phyloP scores from a whole-genome alignment of 331 rosid genomes.

The Cydonia oblonga region DNA sequence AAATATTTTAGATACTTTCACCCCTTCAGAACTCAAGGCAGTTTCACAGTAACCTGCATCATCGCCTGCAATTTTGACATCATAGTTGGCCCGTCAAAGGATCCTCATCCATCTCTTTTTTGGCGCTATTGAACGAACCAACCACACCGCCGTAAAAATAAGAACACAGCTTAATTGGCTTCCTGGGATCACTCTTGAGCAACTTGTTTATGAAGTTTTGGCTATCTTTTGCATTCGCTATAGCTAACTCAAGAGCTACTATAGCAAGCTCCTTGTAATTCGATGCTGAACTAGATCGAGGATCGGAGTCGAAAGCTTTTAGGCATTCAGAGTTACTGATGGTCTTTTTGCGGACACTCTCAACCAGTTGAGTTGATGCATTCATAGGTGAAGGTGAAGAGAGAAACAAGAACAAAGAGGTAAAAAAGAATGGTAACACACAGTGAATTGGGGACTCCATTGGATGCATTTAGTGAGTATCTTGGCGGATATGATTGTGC shows the following conservation, averaged over 20 bases:
- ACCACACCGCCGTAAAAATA: not conserved
- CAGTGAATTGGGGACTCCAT: not conserved
- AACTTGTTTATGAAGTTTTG: not conserved
- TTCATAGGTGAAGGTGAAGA: not conserved
- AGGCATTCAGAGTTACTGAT: not conserved
- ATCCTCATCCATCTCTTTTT: not conserved
- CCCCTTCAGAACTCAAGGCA: not conserved
- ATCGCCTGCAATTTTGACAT: not conserved
- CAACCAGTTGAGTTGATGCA: not conserved
- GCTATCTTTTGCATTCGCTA: not conserved
- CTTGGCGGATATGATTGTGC: not conserved
- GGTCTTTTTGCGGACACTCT: not conserved
- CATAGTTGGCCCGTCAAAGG: conserved; percentile 15
- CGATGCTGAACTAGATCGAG: not conserved
- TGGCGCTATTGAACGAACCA: conserved; percentile 7
- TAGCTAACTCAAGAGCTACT: not conserved
- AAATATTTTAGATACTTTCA: not conserved
- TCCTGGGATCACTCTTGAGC: not conserved
- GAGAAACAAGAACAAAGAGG: not conserved
- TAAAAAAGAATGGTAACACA: not conserved
- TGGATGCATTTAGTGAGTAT: not conserved
- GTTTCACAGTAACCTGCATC: not conserved
- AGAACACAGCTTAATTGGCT: not conserved
- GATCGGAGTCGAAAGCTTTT: conserved; percentile 3
- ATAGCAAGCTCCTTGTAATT: not conserved